phyloP scores from a whole-genome alignment of 768 basidiomycete species.

The Suillus brevipes region DNA sequence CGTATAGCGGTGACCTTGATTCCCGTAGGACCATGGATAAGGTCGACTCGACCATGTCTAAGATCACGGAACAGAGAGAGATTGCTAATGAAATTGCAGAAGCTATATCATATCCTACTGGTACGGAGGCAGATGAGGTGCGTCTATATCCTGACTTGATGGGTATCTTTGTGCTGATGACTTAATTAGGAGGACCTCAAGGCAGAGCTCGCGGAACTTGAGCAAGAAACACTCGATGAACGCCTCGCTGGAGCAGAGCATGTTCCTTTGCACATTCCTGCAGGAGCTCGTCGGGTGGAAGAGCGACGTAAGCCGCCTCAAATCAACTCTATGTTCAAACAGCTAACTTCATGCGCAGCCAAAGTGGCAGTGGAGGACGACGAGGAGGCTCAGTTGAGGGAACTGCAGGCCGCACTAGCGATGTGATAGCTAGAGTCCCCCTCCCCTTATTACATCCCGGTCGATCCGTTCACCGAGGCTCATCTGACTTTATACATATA shows the following conservation, averaged over 20 bases:
- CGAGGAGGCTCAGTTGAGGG: conserved; percentile 86
- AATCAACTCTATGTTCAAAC: conserved; percentile 3
- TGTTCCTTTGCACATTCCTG: conserved; percentile 84
- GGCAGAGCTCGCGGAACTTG: conserved; percentile 80
- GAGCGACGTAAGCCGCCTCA: conserved; percentile 31
- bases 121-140: conserved; percentile 73
- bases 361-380: conserved; percentile 73
- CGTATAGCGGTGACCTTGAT: neutral
- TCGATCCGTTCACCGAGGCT: conserved; percentile 17
- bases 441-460: conserved; percentile 14
- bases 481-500: conserved; percentile 35
- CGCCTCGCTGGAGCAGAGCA: conserved; percentile 84
- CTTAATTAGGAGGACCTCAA: conserved; percentile 72
- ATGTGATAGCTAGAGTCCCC: conserved; percentile 51
- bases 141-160: conserved; percentile 21
- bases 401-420: conserved; percentile 84
- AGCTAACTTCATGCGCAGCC: conserved; percentile 18
- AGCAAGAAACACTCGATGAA: conserved; percentile 86
- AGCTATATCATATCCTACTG: conserved; percentile 73
- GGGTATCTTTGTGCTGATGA: conserved; percentile 3
- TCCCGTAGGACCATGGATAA: conserved; percentile 71
- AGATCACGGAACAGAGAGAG: conserved; percentile 87
- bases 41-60: conserved; percentile 87
- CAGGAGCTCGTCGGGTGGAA: conserved; percentile 46
- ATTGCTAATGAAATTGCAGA: conserved; percentile 92